phyloP scores from a whole-genome alignment of 169 alveolate genomes.

The Plasmodium sp. region DNA sequence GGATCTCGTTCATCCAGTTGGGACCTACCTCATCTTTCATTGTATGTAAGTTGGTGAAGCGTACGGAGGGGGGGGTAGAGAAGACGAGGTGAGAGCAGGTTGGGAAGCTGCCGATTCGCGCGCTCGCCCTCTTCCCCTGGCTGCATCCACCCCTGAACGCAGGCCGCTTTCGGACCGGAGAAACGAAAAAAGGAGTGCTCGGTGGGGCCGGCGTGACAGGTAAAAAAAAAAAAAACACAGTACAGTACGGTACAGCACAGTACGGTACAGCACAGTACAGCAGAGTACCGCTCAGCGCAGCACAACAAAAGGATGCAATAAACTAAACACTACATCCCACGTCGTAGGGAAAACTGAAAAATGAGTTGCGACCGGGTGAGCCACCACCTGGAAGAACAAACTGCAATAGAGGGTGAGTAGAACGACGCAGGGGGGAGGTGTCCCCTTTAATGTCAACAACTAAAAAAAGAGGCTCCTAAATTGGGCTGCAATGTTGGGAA shows the following conservation, averaged over 20 bases:
- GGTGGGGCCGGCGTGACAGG: neutral
- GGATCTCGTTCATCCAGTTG: neutral
- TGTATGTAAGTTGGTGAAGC: neutral
- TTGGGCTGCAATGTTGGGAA: too few species aligned
- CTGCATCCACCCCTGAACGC: neutral
- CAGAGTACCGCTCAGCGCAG: too few species aligned
- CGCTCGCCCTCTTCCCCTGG: neutral
- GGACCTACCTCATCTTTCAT: constrained; percentile 73
- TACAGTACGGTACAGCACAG: neutral
- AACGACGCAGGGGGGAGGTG: neutral
- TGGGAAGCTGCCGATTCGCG: neutral
- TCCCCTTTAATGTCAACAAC: neutral
- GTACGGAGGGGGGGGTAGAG: neutral
- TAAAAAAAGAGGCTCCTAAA: neutral
- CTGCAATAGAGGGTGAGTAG: neutral
- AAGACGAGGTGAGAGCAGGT: neutral
- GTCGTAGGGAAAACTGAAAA: neutral
- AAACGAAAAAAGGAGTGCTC: neutral
- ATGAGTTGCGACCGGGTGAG: neutral
- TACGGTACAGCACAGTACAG: neutral
- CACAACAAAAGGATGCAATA: neutral
- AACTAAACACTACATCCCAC: neutral
- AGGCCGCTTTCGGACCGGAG: neutral
- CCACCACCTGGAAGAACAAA: neutral
- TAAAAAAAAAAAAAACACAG: neutral